These are phyloP conservation scores for Wickerhamomyces hampshirensis DNA, from an alignment of 805 yeast genomes.

Conservation along the genomic window DNA sequence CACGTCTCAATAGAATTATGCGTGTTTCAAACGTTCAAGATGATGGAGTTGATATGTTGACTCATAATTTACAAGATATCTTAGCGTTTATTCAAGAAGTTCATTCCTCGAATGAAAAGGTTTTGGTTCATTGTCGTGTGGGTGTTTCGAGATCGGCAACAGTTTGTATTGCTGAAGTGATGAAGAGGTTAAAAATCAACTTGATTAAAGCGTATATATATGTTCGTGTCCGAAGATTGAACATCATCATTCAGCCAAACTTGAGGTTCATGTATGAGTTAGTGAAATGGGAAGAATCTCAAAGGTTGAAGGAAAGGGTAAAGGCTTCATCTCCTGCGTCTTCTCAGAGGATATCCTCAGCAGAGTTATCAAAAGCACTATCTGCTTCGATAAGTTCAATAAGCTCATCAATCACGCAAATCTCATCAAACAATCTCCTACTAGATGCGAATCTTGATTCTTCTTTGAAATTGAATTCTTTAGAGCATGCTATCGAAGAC, in stretches of 20 bases:
- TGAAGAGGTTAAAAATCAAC: conserved; percentile 65
- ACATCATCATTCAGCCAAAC: conserved; percentile 93
- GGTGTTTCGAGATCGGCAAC: conserved; percentile 96
- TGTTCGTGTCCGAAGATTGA: conserved; percentile 85
- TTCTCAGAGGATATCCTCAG: not conserved
- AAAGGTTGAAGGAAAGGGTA: conserved; percentile 7
- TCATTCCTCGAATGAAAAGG: conserved; percentile 39
- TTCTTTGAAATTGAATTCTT: not conserved
- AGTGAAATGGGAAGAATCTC: conserved; percentile 56
- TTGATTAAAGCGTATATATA: conserved; percentile 77
- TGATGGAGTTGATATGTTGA: conserved; percentile 82
- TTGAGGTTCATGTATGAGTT: conserved; percentile 87
- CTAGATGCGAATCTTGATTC: conserved; percentile 1
- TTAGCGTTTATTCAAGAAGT: conserved; percentile 61
- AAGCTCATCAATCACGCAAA: conserved; percentile 10
- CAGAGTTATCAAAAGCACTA: conserved; percentile 7
- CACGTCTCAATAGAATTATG: conserved; percentile 34
- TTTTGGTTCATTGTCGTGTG: conserved; percentile 88
- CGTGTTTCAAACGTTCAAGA: conserved; percentile 74
- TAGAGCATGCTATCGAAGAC: not conserved
- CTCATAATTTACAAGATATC: conserved; percentile 56
- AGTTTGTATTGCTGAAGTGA: conserved; percentile 91
- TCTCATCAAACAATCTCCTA: conserved; percentile 8
- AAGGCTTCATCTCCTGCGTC: conserved; percentile 1
- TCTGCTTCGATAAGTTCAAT: conserved; percentile 13